A percentile compares a stretch with the other conserved stretches of the same genome.
phyloP scores from a whole-genome alignment of 306 rosid genomes.

The Pyrus bretschneideri region DNA sequence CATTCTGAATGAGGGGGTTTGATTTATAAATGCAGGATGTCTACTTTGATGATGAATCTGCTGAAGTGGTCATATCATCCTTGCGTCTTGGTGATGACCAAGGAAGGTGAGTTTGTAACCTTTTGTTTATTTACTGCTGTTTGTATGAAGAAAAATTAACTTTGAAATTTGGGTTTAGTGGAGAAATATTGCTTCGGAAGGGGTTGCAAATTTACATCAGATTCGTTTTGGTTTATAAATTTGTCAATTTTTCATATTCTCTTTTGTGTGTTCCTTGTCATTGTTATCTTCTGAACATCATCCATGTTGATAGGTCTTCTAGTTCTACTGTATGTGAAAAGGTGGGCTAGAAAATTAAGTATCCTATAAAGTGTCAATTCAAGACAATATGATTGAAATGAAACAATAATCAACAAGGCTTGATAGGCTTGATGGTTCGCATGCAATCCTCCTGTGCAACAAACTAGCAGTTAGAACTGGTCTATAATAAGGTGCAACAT shows the following conservation, averaged over 20 bases:
- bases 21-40: slow-evolving; percentile 57
- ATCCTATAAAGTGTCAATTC: not conserved
- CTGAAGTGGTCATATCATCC: slow-evolving; percentile 92
- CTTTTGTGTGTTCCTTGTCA: not conserved
- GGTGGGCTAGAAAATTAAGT: not conserved
- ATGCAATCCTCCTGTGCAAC: not conserved
- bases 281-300: not conserved
- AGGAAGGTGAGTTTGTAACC: slow-evolving; percentile 71
- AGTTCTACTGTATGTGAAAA: not conserved
- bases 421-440: not conserved
- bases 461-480: not conserved
- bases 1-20: slow-evolving; percentile 2
- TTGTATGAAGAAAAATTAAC: not conserved
- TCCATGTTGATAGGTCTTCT: not conserved
- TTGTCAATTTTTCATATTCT: not conserved
- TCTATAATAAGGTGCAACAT: not conserved
- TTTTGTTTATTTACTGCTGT: not conserved
- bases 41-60: slow-evolving; percentile 95
- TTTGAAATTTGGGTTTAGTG: not conserved
- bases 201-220: not conserved
- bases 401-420: not conserved
- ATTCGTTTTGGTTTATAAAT: not conserved
- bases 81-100: slow-evolving; percentile 89
- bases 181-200: not conserved
- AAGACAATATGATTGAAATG: not conserved